Evolutionary conservation across 176 grass and related monocot species (phyloP).

Genomic region (Rhynchospora breviuscula): DNA sequence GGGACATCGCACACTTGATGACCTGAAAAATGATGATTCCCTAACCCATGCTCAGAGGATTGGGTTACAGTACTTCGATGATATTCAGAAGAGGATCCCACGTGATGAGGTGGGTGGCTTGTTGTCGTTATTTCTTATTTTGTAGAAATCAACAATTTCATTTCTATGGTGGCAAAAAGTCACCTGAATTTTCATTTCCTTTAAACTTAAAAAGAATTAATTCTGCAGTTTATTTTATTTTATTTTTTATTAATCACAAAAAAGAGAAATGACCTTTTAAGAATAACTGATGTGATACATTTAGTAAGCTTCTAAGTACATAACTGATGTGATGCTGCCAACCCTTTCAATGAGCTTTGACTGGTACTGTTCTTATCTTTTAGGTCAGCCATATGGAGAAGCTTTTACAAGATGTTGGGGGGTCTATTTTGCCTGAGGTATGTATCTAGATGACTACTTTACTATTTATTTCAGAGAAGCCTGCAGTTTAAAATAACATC

Average conservation of each 20-base stretch:
- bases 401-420: slow-evolving; percentile 64
- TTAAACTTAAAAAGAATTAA: not conserved
- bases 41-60: slow-evolving; percentile 68
- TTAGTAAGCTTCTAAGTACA: not conserved
- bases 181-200: not conserved
- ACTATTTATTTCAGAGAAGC: not conserved
- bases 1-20: slow-evolving; percentile 80
- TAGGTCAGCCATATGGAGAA: slow-evolving; percentile 87
- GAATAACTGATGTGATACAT: not conserved
- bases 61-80: slow-evolving; percentile 79
- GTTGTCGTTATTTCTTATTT: not conserved
- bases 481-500: not conserved
- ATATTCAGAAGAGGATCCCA: slow-evolving; percentile 93
- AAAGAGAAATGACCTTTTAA: not conserved
- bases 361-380: slow-evolving; percentile 13
- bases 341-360: not conserved
- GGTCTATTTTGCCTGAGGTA: slow-evolving; percentile 72
- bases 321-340: not conserved
- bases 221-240: not conserved
- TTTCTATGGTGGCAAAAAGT: not conserved
- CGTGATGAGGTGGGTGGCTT: slow-evolving; percentile 45
- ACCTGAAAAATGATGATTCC: slow-evolving; percentile 69
- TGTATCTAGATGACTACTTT: slow-evolving; percentile 26
- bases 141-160: not conserved
- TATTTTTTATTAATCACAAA: not conserved